Conservation (phyloP, 805 yeast genomes). For the Ogataea ganodermae region DNA sequence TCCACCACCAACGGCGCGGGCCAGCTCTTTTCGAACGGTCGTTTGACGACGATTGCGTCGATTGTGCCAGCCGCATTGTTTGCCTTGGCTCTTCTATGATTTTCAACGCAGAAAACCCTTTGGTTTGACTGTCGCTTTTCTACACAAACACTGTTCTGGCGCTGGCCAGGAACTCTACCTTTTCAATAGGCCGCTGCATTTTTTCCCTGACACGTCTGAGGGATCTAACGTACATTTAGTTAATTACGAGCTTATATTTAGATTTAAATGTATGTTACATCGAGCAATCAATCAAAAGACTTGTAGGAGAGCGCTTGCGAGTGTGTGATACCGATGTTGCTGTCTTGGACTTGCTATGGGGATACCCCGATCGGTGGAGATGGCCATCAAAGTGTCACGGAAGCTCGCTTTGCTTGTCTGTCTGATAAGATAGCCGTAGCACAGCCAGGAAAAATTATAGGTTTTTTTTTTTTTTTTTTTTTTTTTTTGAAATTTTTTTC, state of each 20-base stretch:
- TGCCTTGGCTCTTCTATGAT: conserved; percentile 14
- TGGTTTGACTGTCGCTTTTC: conserved; percentile 3
- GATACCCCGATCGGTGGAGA: too few relatives aligned
- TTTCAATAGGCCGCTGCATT: conserved; percentile 4
- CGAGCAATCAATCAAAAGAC: neutral
- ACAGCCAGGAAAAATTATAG: conserved; percentile 1
- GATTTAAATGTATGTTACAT: neutral
- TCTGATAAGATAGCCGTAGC: conserved; percentile 1
- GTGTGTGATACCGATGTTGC: too few relatives aligned
- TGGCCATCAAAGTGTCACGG: too few relatives aligned
- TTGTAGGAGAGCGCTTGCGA: too few relatives aligned
- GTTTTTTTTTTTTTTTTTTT: neutral
- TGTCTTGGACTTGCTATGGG: too few relatives aligned
- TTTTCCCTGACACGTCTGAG: neutral
- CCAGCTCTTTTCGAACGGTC: neutral
- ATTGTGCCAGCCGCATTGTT: conserved; percentile 15
- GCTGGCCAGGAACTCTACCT: neutral
- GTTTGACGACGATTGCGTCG: conserved; percentile 7
- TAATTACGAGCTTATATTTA: conserved; percentile 1
- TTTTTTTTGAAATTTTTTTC: neutral
- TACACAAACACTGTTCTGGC: conserved; percentile 3
- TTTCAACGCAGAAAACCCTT: neutral
- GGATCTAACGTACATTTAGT: neutral
- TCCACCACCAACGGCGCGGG: conserved; percentile 20
- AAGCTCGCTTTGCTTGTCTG: neutral